Base-by-base conservation (phyloP, 129 eudicot species). In the Escallonia rubra region DNA sequence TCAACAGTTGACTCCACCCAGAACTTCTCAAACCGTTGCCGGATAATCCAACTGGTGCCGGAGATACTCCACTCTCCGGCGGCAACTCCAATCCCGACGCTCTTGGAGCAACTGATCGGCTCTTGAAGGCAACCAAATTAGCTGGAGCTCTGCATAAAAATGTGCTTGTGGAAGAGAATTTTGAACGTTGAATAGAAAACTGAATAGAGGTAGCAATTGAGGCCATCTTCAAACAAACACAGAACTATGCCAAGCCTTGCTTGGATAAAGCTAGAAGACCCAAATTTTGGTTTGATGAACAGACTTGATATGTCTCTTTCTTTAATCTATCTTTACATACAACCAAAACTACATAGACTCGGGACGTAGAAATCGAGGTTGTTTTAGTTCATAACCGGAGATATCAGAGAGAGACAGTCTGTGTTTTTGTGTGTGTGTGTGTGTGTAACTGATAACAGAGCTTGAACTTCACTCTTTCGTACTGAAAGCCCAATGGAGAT, bases 1-100 rank as follows among this genome's bases (percentile, higher is more conserved):
- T 76, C 65, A 82, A 14, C 3, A 71, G 64, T 2, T 59, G 83
- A 66, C 70, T 69, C 82, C 81, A 74, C 3, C 81, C 73, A 11
- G 83, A 70, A 72, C 70, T 69, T 39, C 59, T 76, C 70, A 76
- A 79, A 3, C 57, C 46, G 10, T 78, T 75, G 68, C 85, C 74
- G 57, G 85, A 73, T 6, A 78, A 61, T 54, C 64, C 80, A 53
- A 62, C 72, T 1, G 62, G 63, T 54, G 53, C 44, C 61, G 9
- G 48, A 75, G 54, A 63, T 10, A 23, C 12, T 12, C 62, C 56
- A 43, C 67, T 80, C 43, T 74, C 71, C 38, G 81, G 62, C 57
- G 77, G 51, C 43, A 67, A 67, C 50, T 61, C 52, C 34, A 76
- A 73, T 40, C 51, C 38, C 43, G 72, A 47, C 12, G 73, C 66